phyloP scores from a whole-genome alignment of 371 early-diverging fungal genomes.

The Coemansia sp. region DNA sequence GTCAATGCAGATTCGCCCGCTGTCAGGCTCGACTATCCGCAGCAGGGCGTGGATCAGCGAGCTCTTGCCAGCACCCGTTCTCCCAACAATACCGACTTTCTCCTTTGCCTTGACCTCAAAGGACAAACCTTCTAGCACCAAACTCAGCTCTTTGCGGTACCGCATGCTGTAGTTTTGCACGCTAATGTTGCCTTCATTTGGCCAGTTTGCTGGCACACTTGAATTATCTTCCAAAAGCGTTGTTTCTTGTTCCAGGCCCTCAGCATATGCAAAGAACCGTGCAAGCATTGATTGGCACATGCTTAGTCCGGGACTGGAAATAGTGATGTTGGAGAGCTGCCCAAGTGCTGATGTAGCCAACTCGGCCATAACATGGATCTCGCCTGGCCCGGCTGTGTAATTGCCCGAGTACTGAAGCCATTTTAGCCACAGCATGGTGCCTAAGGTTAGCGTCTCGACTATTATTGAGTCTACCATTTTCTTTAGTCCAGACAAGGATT shows the following conservation, averaged over 20 bases:
- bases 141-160: constrained; percentile 27
- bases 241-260: constrained; percentile 80
- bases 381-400: constrained; percentile 10
- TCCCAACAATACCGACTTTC: constrained; percentile 56
- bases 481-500: neutral
- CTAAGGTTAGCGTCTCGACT: constrained; percentile 1
- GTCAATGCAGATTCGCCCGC: constrained; percentile 59
- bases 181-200: constrained; percentile 40
- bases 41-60: constrained; percentile 58
- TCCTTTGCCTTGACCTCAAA: constrained; percentile 49
- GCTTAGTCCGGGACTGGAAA: neutral
- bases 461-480: neutral
- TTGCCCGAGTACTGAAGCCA: neutral
- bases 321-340: neutral
- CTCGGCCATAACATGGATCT: constrained; percentile 13
- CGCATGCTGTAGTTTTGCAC: constrained; percentile 28
- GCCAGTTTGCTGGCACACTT: constrained; percentile 26
- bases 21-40: constrained; percentile 58
- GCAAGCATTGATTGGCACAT: neutral
- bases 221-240: constrained; percentile 55
- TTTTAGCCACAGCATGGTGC: constrained; percentile 8
- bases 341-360: neutral
- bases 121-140: constrained; percentile 50
- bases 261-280: constrained; percentile 82
- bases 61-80: constrained; percentile 65